These are phyloP conservation scores for Ephemerocybe angulata DNA, from an alignment of 768 basidiomycete genomes.

Conservation along the genomic window DNA sequence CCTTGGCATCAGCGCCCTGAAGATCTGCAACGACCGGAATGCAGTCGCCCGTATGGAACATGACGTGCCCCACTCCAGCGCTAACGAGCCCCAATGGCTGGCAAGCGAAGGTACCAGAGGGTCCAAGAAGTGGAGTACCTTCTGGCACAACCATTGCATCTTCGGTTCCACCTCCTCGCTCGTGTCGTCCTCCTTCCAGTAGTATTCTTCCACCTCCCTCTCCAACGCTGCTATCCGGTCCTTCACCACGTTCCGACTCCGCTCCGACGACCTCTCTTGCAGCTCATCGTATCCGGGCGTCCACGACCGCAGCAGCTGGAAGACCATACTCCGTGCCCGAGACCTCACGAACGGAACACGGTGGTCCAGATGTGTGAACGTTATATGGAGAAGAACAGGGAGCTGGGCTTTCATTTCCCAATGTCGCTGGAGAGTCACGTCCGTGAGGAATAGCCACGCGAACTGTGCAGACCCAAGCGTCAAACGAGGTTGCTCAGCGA, in stretches of 20 bases:
- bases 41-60: conserved; percentile 85
- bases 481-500: conserved; percentile 66
- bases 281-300: conserved; percentile 72
- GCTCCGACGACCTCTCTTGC: conserved; percentile 51
- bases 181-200: conserved; percentile 73
- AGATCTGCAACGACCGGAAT: conserved; percentile 87
- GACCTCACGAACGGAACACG: conserved; percentile 64
- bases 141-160: conserved; percentile 64
- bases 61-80: conserved; percentile 79
- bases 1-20: conserved; percentile 72
- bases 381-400: conserved; percentile 70
- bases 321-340: conserved; percentile 73
- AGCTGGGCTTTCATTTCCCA: conserved; percentile 73
- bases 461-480: conserved; percentile 82
- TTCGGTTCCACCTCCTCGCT: conserved; percentile 55
- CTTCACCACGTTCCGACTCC: conserved; percentile 47
- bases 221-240: conserved; percentile 53
- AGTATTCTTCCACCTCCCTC: conserved; percentile 48
- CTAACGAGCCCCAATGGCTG: conserved; percentile 75
- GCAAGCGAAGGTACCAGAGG: conserved; percentile 68
- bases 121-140: conserved; percentile 62
- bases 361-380: conserved; percentile 83
- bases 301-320: conserved; percentile 82
- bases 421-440: conserved; percentile 68
- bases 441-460: conserved; percentile 80